Conservation (phyloP, 768 basidiomycete species). For the Candolleomyces aberdarensis region DNA sequence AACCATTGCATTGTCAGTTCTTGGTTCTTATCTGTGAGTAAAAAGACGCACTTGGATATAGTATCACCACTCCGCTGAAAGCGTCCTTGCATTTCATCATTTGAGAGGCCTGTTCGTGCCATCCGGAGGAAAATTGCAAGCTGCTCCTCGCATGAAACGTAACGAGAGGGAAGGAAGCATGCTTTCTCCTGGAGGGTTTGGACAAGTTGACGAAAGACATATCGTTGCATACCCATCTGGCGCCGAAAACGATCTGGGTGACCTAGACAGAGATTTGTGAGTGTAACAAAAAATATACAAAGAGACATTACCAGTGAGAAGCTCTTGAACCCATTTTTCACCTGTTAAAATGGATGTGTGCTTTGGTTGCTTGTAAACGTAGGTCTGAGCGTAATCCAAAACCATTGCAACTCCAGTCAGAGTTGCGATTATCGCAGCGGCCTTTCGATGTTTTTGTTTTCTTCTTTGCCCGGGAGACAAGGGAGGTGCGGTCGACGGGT, state of each 20-base stretch:
- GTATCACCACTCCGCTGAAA: conserved; percentile 38
- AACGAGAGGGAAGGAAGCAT: conserved; percentile 13
- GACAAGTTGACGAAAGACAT: conserved; percentile 21
- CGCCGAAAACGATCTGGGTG: conserved; percentile 12
- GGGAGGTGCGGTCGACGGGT: not conserved
- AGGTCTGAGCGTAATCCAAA: not conserved
- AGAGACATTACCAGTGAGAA: conserved; percentile 11
- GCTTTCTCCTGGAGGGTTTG: conserved; percentile 15
- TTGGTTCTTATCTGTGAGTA: conserved; percentile 17
- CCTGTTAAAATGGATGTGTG: conserved; percentile 2
- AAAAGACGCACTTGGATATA: conserved; percentile 26
- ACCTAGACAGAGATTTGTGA: not conserved
- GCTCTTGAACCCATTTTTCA: not conserved
- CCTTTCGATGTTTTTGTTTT: not conserved
- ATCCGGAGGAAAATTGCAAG: conserved; percentile 34
- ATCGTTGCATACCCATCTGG: conserved; percentile 17
- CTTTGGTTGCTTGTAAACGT: conserved; percentile 6
- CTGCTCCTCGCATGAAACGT: conserved; percentile 25
- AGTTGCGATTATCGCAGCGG: not conserved
- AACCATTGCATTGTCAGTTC: conserved; percentile 17
- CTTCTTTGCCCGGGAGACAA: not conserved
- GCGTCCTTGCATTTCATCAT: conserved; percentile 26
- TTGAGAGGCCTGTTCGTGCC: conserved; percentile 22
- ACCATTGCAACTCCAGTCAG: conserved; percentile 1
- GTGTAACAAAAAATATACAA: not conserved